These are phyloP conservation scores for Blakeslea trispora DNA, from an alignment of 371 early-diverging fungal species.

Conservation along the genomic window DNA sequence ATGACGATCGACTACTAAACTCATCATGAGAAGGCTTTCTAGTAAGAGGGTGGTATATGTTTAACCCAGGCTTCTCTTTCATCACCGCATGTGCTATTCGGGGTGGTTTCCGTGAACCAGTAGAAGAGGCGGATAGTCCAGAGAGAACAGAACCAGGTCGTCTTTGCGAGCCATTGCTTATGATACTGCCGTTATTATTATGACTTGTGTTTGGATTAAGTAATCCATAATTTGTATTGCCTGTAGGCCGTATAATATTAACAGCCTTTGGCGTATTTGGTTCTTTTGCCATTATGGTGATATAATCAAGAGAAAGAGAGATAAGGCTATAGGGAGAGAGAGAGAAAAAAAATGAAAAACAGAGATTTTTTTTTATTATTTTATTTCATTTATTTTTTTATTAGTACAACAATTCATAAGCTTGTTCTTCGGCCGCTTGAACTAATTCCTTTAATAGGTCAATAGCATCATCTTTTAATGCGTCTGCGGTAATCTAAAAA, in stretches of 20 bases:
- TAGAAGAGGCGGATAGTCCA: slow-evolving; percentile 14
- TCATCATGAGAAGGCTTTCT: slow-evolving; percentile 20
- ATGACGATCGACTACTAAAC: not conserved
- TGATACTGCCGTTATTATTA: slow-evolving; percentile 11
- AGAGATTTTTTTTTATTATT: too few relatives aligned
- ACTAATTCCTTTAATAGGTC: not conserved
- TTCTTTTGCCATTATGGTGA: slow-evolving; percentile 24
- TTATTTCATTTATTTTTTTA: not conserved
- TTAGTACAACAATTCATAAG: not conserved
- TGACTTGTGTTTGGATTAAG: slow-evolving; percentile 8
- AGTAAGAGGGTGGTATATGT: slow-evolving; percentile 30
- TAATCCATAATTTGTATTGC: slow-evolving; percentile 1
- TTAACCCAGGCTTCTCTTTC: slow-evolving; percentile 20
- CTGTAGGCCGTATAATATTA: slow-evolving; percentile 29
- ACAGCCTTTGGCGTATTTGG: slow-evolving; percentile 29
- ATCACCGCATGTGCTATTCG: slow-evolving; percentile 6
- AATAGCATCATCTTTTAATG: slow-evolving; percentile 2
- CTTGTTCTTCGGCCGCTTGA: not conserved
- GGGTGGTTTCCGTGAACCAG: slow-evolving; percentile 12
- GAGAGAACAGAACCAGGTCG: slow-evolving; percentile 13
- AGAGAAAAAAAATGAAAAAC: slow-evolving; percentile 4
- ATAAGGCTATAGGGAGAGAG: too few relatives aligned
- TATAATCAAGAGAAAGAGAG: not conserved
- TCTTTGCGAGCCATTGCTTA: slow-evolving; percentile 9
- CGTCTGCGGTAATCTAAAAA: slow-evolving; percentile 2